Conservation (phyloP, 179 eudicot species). For the Vitellaria paradoxa region DNA sequence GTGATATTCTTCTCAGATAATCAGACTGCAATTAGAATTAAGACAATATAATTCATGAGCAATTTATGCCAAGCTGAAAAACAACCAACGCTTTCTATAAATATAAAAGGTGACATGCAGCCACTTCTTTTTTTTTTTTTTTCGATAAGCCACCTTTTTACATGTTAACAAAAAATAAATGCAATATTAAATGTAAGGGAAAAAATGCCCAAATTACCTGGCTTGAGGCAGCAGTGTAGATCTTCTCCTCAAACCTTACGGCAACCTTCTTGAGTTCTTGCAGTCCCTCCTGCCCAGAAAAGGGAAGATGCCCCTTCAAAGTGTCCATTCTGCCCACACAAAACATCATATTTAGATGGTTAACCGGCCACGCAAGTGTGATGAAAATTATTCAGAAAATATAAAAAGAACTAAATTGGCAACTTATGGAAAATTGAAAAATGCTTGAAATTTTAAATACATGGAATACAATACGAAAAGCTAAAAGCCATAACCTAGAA, state of each 20-base stretch:
- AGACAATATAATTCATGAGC: not conserved
- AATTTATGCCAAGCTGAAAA: not conserved
- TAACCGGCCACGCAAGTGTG: not conserved
- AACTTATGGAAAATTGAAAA: not conserved
- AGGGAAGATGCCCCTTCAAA: conserved; percentile 82
- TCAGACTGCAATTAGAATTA: too few species aligned
- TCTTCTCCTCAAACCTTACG: conserved; percentile 88
- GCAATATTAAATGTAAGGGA: not conserved
- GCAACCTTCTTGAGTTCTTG: conserved; percentile 84
- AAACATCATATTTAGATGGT: not conserved
- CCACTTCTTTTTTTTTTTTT: not conserved
- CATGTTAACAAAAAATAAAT: not conserved
- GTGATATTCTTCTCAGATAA: too few species aligned
- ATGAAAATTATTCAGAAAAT: not conserved
- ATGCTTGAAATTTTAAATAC: not conserved
- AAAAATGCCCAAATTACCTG: conserved; percentile 45
- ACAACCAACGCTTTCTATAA: not conserved
- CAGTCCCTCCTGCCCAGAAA: conserved; percentile 77
- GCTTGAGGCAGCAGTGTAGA: conserved; percentile 74
- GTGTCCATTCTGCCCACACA: conserved; percentile 66
- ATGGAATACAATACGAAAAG: not conserved
- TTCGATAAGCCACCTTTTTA: not conserved
- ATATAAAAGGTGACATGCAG: not conserved
- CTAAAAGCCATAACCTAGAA: not conserved
- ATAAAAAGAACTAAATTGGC: not conserved